Conservation (phyloP, 2,329 filamentous ascomycete species). For the Trichoderma sp. region DNA sequence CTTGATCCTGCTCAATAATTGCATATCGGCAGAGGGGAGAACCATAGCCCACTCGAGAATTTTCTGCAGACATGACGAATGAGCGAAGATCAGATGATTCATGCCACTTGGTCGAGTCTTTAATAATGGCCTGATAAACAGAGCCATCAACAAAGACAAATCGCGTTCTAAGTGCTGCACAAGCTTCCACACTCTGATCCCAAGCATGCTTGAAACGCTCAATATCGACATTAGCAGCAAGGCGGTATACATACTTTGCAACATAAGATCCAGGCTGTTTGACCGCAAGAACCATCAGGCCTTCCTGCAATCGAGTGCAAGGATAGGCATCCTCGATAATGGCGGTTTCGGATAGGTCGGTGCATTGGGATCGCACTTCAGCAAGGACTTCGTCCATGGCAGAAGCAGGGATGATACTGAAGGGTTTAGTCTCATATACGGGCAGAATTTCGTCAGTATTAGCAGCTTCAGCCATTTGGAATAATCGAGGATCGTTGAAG, state of each 20-base stretch:
- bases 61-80: conserved; percentile 5
- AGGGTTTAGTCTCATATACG: conserved; percentile 13
- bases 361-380: conserved; percentile 3
- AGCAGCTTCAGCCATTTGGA: conserved; percentile 11
- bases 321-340: conserved; percentile 33
- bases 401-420: background rate
- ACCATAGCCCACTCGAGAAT: conserved; percentile 7
- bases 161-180: conserved; percentile 24
- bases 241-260: conserved; percentile 20
- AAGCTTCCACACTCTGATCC: conserved; percentile 22
- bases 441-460: conserved; percentile 7
- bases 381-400: background rate
- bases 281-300: conserved; percentile 31
- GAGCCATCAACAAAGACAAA: conserved; percentile 21
- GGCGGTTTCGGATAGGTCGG: background rate
- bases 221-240: conserved; percentile 17
- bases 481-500: conserved; percentile 15
- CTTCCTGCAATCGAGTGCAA: conserved; percentile 38
- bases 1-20: background rate
- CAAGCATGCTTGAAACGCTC: conserved; percentile 21
- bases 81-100: background rate
- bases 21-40: background rate
- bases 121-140: conserved; percentile 20
- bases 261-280: conserved; percentile 27
- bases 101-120: conserved; percentile 6